Percentiles rank a stretch among this genome's conserved stretches.
Conservation (phyloP, 164 flowering plant genomes). For the Sedum album region DNA sequence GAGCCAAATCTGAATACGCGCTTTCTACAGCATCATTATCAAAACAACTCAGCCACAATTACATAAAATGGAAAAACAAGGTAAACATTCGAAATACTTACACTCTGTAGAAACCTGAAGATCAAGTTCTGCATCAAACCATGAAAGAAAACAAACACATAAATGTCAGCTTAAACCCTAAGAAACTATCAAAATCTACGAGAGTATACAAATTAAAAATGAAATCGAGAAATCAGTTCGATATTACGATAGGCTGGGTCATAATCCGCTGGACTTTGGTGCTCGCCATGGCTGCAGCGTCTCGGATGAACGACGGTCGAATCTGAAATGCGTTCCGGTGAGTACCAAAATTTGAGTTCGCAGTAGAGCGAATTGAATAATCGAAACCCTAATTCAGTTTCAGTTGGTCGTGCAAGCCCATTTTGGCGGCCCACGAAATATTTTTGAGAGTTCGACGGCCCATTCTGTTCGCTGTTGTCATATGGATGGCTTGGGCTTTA, state of each 20-base stretch:
- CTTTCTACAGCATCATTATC: slow-evolving; percentile 13
- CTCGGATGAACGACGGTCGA: not conserved
- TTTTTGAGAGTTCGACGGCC: too few species aligned
- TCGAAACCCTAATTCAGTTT: too few species aligned
- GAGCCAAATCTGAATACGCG: slow-evolving; percentile 27
- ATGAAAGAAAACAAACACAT: not conserved
- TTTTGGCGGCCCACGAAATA: too few species aligned
- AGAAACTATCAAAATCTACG: not conserved
- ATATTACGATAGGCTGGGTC: slow-evolving; percentile 87
- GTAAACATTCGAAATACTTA: slow-evolving; percentile 17
- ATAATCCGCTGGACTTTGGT: slow-evolving; percentile 91
- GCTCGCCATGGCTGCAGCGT: slow-evolving; percentile 82
- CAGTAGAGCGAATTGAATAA: too few species aligned
- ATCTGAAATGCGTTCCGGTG: not conserved
- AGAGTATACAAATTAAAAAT: not conserved
- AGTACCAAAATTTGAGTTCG: too few species aligned
- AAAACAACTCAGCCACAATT: not conserved
- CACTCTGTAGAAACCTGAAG: slow-evolving; percentile 63
- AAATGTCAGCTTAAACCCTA: not conserved
- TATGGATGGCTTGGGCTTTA: too few species aligned
- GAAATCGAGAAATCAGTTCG: not conserved
- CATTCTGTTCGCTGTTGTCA: too few species aligned
- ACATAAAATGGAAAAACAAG: not conserved
- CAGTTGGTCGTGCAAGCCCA: too few species aligned
- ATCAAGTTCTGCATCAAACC: slow-evolving; percentile 41